These are phyloP conservation scores for Rhizopogon vinicolor DNA, from an alignment of 768 basidiomycete genomes.

Conservation along the genomic window DNA sequence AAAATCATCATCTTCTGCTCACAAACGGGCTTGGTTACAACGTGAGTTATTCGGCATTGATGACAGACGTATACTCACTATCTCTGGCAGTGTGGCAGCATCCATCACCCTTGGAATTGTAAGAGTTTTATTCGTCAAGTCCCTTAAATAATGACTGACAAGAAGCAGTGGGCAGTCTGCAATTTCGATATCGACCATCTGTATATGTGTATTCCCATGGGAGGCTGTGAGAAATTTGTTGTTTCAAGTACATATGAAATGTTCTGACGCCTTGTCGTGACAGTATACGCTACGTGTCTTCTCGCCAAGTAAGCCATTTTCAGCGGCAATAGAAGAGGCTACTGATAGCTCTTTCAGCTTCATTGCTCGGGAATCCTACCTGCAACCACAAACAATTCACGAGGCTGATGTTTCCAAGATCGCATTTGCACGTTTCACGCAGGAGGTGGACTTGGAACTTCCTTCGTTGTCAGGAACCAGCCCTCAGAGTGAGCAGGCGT, in stretches of 20 bases:
- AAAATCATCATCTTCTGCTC: constrained; percentile 14
- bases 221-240: constrained; percentile 14
- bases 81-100: constrained; percentile 10
- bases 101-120: constrained; percentile 13
- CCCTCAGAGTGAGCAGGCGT: not conserved
- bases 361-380: constrained; percentile 24
- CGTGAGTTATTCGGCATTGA: constrained; percentile 6
- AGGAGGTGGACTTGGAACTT: not conserved
- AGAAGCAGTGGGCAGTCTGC: constrained; percentile 13
- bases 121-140: not conserved
- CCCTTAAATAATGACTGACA: not conserved
- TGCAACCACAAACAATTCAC: not conserved
- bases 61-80: not conserved
- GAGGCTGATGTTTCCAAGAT: not conserved
- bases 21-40: constrained; percentile 24
- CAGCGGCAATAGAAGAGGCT: too few relatives aligned
- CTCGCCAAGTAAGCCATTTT: constrained; percentile 21
- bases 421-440: not conserved
- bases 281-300: constrained; percentile 23
- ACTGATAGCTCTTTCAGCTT: constrained; percentile 11
- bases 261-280: not conserved
- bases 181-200: constrained; percentile 16
- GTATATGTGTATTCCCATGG: constrained; percentile 19
- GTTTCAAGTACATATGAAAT: not conserved
- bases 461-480: not conserved